These are phyloP conservation scores for Tylopilus sp. DNA, from an alignment of 768 basidiomycete species.

Conservation along the genomic window DNA sequence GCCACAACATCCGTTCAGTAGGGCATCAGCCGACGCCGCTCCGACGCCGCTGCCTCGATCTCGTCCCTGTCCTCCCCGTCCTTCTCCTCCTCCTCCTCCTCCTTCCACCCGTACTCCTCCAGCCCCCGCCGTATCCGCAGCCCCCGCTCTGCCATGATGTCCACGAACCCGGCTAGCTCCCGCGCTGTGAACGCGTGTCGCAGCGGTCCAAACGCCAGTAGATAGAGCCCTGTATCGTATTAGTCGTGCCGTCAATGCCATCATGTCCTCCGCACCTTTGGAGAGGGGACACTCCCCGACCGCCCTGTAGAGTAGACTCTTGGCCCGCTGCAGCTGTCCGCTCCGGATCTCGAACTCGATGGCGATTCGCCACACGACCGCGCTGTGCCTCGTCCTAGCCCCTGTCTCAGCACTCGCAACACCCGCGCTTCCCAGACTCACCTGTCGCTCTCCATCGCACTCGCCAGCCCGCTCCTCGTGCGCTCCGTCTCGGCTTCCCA, in stretches of 20 bases:
- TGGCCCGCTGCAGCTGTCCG: slow-evolving; percentile 57
- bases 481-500: slow-evolving; percentile 73
- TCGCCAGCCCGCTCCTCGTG: slow-evolving; percentile 57
- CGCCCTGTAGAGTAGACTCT: slow-evolving; percentile 70
- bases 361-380: slow-evolving; percentile 68
- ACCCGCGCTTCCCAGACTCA: slow-evolving; percentile 28
- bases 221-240: slow-evolving; percentile 57
- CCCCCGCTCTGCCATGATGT: slow-evolving; percentile 75
- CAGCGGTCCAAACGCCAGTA: slow-evolving; percentile 72
- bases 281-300: slow-evolving; percentile 69
- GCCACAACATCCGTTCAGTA: slow-evolving; percentile 21
- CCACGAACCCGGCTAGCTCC: slow-evolving; percentile 61
- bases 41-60: background rate
- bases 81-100: slow-evolving; percentile 39
- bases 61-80: slow-evolving; percentile 52
- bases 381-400: slow-evolving; percentile 60
- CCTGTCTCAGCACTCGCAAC: slow-evolving; percentile 2
- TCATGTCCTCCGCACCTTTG: slow-evolving; percentile 49
- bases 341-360: slow-evolving; percentile 74
- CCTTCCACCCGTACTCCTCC: slow-evolving; percentile 41
- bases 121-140: slow-evolving; percentile 59
- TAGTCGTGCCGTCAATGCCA: slow-evolving; percentile 7
- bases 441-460: slow-evolving; percentile 68
- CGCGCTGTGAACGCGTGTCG: slow-evolving; percentile 54
- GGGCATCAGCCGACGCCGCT: too few relatives aligned